Base-by-base conservation (phyloP, 1,284 basidiomycete species). In the Cerrena zonata region DNA sequence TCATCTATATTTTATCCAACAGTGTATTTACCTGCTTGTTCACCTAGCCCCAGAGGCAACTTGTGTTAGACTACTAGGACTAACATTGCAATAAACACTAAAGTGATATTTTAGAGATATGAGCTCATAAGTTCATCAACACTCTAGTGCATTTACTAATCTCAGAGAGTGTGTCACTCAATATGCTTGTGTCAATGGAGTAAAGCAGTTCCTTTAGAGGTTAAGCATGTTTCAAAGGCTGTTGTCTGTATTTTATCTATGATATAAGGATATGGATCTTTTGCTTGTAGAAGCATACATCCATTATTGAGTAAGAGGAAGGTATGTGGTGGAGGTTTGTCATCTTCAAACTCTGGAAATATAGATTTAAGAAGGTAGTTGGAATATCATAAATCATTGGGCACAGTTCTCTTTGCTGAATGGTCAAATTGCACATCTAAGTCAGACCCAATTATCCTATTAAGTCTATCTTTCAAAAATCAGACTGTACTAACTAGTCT, bases 121-220 rank as follows among this genome's bases (percentile, higher is more conserved):
- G 13, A 55, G 52, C 0, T 46, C 48, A 0, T 58, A 64, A 46
- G 53, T 65, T 3, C 45, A 50, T 1, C 60, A 61, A 34, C 61
- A 51, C 5, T 57, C 52, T 1, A 61, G 59, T 21, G 55, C 58
- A 11, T 66, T 53, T 25, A 53, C 51, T 0, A 64, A 65, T 43
- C 52, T 66, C 7, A 34, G 60, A 5, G 23, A 57, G 25, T 54
- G 62, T 2, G 43, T 48, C 2, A 26, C 39, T 1, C 59, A 63
- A 27, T 58, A 64, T 0, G 34, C 72, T 19, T 66, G 70, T 45
- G 66, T 71, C 52, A 52, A 57, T 7, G 58, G 61, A 0, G 67
- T 63, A 51, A 53, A 26, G 50, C 56, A 5, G 56, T 57, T 43
- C 42, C 41, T 27, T 61, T 61, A 13, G 50, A 46, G 23, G 42